A percentile compares a stretch with the other conserved stretches of the same genome.
These are phyloP conservation scores for Suhomyces ambrosiae DNA, from an alignment of 1,139 yeast genomes.

Conservation along the genomic window DNA sequence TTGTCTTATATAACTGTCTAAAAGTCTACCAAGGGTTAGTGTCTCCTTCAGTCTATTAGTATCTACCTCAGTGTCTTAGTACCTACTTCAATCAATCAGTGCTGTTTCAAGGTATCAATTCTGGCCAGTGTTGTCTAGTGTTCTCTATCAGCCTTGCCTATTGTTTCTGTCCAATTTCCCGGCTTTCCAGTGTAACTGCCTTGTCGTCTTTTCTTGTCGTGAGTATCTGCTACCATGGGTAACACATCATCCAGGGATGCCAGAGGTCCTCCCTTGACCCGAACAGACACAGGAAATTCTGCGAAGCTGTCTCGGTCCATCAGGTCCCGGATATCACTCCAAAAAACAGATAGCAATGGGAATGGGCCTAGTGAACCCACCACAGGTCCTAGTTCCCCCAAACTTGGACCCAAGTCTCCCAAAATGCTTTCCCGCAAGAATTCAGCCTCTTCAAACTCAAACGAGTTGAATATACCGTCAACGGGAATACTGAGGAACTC, in stretches of 20 bases:
- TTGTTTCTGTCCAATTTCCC: no score
- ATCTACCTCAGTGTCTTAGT: no score
- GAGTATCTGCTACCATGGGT: no score
- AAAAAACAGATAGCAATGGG: conserved; percentile 35
- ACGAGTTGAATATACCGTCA: conserved; percentile 11
- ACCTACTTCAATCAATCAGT: no score
- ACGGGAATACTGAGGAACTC: conserved; percentile 17
- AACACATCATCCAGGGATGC: conserved; percentile 42
- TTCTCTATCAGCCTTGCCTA: no score
- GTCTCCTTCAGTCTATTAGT: no score
- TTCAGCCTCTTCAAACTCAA: conserved; percentile 22
- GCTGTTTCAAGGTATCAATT: no score
- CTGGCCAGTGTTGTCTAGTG: no score
- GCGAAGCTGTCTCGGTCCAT: conserved; percentile 53
- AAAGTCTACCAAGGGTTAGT: no score
- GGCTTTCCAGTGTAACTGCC: no score
- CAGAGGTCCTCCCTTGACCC: conserved; percentile 47
- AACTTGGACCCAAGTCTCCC: conserved; percentile 35
- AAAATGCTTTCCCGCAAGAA: conserved; percentile 42
- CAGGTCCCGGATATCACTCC: conserved; percentile 44
- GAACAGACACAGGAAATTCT: conserved; percentile 58
- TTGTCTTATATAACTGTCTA: no score
- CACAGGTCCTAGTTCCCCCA: conserved; percentile 18
- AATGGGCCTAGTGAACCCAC: conserved; percentile 14
- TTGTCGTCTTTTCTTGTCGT: no score